Percentiles rank a stretch among this genome's conserved stretches.
Conservation (phyloP, 345 rosid species). For the Arabis alpina region DNA sequence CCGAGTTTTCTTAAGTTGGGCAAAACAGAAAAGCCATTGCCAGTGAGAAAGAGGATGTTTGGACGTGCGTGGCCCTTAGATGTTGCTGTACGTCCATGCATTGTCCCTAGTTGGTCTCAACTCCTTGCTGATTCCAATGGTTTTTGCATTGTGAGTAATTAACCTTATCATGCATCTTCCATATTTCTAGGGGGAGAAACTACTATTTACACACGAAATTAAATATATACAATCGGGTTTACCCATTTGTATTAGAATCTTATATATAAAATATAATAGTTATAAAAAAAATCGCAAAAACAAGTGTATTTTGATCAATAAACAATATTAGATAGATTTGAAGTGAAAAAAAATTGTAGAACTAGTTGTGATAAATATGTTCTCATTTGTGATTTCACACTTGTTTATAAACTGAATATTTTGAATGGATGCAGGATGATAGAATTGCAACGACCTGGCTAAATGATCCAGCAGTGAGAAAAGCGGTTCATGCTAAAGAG, state of each 20-base stretch:
- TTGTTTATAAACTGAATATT: not conserved
- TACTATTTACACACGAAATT: not conserved
- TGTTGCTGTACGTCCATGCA: constrained; percentile 78
- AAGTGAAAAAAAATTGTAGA: not conserved
- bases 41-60: constrained; percentile 80
- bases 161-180: constrained; percentile 5
- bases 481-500: constrained; percentile 68
- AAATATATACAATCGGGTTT: no score
- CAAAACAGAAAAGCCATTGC: constrained; percentile 61
- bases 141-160: constrained; percentile 71
- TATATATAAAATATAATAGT: no score
- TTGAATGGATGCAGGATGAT: constrained; percentile 58
- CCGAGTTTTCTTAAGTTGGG: constrained; percentile 62
- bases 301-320: not conserved
- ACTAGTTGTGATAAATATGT: not conserved
- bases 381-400: not conserved
- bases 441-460: constrained; percentile 81
- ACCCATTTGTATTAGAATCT: no score
- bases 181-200: not conserved
- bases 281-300: no score
- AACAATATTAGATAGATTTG: not conserved
- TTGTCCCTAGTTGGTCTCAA: constrained; percentile 89
- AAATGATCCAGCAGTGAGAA: constrained; percentile 66
- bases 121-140: constrained; percentile 46
- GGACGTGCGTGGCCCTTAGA: constrained; percentile 95